Conservation (phyloP, 305 asterid species). For the Striga hermonthica region DNA sequence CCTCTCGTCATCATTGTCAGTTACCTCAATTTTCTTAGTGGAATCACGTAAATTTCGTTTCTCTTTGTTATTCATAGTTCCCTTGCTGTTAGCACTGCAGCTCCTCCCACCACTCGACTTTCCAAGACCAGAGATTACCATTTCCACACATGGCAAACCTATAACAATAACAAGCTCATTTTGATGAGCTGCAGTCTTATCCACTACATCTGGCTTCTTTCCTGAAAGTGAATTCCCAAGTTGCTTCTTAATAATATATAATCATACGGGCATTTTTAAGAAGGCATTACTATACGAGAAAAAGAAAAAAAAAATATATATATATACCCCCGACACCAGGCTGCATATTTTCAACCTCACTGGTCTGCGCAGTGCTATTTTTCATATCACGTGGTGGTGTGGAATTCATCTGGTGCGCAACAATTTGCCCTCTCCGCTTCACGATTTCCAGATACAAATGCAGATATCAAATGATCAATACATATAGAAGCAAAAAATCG, state of each 20-base stretch:
- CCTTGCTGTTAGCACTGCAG: conserved; percentile 31
- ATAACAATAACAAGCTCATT: conserved; percentile 41
- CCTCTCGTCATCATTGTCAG: conserved; percentile 33
- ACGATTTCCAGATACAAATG: conserved; percentile 25
- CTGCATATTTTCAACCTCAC: conserved; percentile 29
- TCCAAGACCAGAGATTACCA: conserved; percentile 39
- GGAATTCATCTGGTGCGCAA: conserved; percentile 27
- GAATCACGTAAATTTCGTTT: conserved; percentile 34
- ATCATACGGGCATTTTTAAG: neutral
- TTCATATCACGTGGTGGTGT: conserved; percentile 31
- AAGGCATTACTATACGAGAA: conserved; percentile 9
- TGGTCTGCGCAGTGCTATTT: conserved; percentile 30
- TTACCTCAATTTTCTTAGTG: conserved; percentile 44
- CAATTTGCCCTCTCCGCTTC: conserved; percentile 51
- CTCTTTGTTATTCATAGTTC: conserved; percentile 33
- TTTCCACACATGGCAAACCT: conserved; percentile 61
- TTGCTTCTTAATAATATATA: conserved; percentile 20
- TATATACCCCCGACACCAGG: conserved; percentile 38
- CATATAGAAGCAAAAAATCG: conserved; percentile 5
- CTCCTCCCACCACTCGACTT: conserved; percentile 30
- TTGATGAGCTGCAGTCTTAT: conserved; percentile 39
- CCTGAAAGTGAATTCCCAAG: conserved; percentile 39
- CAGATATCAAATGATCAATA: conserved; percentile 1
- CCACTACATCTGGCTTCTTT: conserved; percentile 36
- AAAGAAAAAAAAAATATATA: neutral